These are phyloP conservation scores for Suhomyces faveliae DNA, from an alignment of 805 yeast species.

Conservation along the genomic window DNA sequence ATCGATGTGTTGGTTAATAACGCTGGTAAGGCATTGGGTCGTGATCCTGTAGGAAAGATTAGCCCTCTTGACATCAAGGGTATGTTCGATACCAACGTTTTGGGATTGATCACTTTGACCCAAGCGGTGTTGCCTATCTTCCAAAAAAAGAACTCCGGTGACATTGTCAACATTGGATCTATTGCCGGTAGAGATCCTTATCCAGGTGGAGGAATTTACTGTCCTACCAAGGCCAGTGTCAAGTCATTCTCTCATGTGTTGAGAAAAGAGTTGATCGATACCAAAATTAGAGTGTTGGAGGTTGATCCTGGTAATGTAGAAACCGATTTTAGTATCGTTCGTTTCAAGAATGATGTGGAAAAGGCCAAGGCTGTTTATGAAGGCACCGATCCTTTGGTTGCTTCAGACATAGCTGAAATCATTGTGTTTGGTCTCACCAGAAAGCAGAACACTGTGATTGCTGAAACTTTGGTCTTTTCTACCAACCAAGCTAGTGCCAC, in stretches of 20 bases:
- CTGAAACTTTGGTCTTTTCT: constrained; percentile 81
- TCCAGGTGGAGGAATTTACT: constrained; percentile 76
- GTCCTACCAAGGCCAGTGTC: constrained; percentile 73
- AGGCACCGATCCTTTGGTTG: constrained; percentile 67
- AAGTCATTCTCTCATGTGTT: constrained; percentile 68
- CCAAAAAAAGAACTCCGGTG: constrained; percentile 68
- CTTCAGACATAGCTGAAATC: constrained; percentile 73
- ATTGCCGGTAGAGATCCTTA: constrained; percentile 79
- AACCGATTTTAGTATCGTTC: constrained; percentile 67
- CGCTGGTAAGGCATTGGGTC: constrained; percentile 78
- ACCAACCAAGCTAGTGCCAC: constrained; percentile 79
- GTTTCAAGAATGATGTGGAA: constrained; percentile 60
- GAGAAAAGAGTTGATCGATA: constrained; percentile 72
- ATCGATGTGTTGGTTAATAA: constrained; percentile 70
- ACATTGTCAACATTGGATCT: constrained; percentile 72
- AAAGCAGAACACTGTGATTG: constrained; percentile 68
- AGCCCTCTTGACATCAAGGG: constrained; percentile 59
- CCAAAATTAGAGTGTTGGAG: constrained; percentile 69
- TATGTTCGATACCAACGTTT: constrained; percentile 84
- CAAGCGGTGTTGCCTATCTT: constrained; percentile 74
- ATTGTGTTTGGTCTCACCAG: constrained; percentile 68
- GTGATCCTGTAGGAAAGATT: constrained; percentile 72
- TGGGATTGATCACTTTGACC: constrained; percentile 81
- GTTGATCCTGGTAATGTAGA: constrained; percentile 80
- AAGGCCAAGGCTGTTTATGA: constrained; percentile 65